These are phyloP conservation scores for Peterozyma toletana DNA, from an alignment of 805 yeast species.

Conservation along the genomic window DNA sequence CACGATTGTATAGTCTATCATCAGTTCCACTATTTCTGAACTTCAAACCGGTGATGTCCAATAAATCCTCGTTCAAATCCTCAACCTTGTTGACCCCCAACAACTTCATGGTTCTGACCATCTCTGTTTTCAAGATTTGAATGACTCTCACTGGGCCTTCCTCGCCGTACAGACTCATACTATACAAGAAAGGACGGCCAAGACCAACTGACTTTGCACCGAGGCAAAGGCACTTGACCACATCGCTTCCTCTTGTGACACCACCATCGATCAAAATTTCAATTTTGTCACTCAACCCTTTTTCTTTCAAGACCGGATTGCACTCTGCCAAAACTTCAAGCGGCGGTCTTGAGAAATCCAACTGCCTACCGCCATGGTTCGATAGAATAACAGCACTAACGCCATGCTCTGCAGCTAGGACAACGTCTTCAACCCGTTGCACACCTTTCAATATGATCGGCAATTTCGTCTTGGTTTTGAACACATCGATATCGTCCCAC, in stretches of 20 bases:
- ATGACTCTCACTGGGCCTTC: slow-evolving; percentile 63
- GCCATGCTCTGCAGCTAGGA: slow-evolving; percentile 49
- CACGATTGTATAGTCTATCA: slow-evolving; percentile 7
- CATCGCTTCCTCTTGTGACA: slow-evolving; percentile 34
- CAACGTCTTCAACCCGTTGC: slow-evolving; percentile 59
- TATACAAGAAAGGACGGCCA: slow-evolving; percentile 71
- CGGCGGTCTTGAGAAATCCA: slow-evolving; percentile 57
- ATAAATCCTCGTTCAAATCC: slow-evolving; percentile 33
- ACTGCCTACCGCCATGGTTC: slow-evolving; percentile 71
- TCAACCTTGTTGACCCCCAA: slow-evolving; percentile 49
- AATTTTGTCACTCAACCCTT: slow-evolving; percentile 28
- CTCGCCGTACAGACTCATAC: slow-evolving; percentile 76
- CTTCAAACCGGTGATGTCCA: slow-evolving; percentile 25
- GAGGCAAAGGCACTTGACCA: slow-evolving; percentile 33
- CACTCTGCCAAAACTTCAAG: slow-evolving; percentile 55
- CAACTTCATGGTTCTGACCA: slow-evolving; percentile 58
- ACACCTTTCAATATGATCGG: slow-evolving; percentile 57
- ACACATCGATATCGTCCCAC: slow-evolving; percentile 57
- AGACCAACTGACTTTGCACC: slow-evolving; percentile 50
- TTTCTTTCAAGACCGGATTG: slow-evolving; percentile 32
- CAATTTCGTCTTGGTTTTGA: slow-evolving; percentile 36
- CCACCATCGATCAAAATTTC: slow-evolving; percentile 39
- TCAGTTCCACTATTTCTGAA: slow-evolving; percentile 6
- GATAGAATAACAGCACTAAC: slow-evolving; percentile 60
- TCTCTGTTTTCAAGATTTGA: slow-evolving; percentile 52